Conservation (phyloP, 345 rosid species). For the Atalantia buxifolia region DNA sequence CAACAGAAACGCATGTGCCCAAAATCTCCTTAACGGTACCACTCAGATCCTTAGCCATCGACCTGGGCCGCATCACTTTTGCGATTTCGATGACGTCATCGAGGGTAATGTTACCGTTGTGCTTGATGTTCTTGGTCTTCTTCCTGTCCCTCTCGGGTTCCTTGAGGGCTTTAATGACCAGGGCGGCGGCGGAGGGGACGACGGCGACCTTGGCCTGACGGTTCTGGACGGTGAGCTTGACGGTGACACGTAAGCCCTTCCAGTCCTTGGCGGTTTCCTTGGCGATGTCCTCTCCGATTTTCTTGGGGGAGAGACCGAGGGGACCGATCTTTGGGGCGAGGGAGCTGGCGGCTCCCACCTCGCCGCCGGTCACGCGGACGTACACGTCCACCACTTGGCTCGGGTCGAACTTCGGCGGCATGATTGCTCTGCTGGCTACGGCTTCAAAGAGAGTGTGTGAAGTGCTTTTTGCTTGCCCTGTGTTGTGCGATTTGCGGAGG, state of each 20-base stretch:
- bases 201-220: conserved; percentile 80
- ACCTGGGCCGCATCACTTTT: conserved; percentile 62
- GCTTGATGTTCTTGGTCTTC: conserved; percentile 75
- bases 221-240: conserved; percentile 79
- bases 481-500: conserved; percentile 7
- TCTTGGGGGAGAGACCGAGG: conserved; percentile 77
- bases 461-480: neutral
- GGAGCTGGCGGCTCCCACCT: conserved; percentile 60
- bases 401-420: conserved; percentile 63
- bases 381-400: conserved; percentile 50
- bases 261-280: conserved; percentile 66
- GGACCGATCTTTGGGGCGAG: conserved; percentile 79
- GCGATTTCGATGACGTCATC: conserved; percentile 80
- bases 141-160: conserved; percentile 83
- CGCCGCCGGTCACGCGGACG: conserved; percentile 59
- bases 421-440: neutral
- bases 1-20: conserved; percentile 75
- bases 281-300: conserved; percentile 74
- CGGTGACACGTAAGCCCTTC: conserved; percentile 74
- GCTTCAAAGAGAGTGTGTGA: neutral
- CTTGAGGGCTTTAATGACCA: conserved; percentile 72
- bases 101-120: conserved; percentile 55
- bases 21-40: conserved; percentile 72
- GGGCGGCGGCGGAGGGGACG: conserved; percentile 78
- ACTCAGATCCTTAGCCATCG: conserved; percentile 61